Base-by-base conservation (phyloP, 441 rosid species). In the Euphorbia corollata region DNA sequence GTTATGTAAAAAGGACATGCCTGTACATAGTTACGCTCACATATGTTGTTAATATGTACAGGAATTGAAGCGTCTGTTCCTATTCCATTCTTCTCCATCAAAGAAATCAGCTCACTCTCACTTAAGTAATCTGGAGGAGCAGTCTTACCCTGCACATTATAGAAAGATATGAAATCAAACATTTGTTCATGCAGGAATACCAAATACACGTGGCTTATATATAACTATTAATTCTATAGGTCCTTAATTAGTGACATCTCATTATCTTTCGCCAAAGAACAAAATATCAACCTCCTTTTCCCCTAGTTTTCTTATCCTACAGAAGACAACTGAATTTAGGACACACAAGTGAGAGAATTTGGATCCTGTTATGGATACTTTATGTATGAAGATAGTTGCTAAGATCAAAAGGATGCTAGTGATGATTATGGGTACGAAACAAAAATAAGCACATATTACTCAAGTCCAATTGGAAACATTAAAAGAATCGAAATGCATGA, bases 41-140 rank as follows among this genome's bases (percentile, higher is more conserved):
- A 88, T 64, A 92, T 92, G 83, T 92, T 92, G 84, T 90, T 92
- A 62, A 92, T 90, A 74, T 92, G 98, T 47, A 84, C 85, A 45
- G 98, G 74, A 71, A 92, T 90, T 73, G 97, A 90, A 69, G 98
- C 98, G 86, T 92, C 97, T 38, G 98, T 90, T 68, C 98, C 98
- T 61, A 92, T 88, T 60, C 97, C 97, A 71, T 92, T 77, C 82
- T 85, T 90, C 85, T 92, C 98, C 97, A 92, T 92, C 32, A 92
- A 75, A 56, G 98, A 83, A 83, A 90, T 92, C 71, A 92, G 83
- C 84, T 90, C 98, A 80, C 96, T 92, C 79, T 92, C 98, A 60
- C 82, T 90, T 62, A 92, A 96, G 75, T 78, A 86, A 79, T 88
- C 94, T 6, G 97, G 98, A 61, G 97, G 89, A 16, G 64, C 71